Base-by-base conservation (phyloP, 371 early-diverging fungal species). In the Cokeromyces recurvatus region DNA sequence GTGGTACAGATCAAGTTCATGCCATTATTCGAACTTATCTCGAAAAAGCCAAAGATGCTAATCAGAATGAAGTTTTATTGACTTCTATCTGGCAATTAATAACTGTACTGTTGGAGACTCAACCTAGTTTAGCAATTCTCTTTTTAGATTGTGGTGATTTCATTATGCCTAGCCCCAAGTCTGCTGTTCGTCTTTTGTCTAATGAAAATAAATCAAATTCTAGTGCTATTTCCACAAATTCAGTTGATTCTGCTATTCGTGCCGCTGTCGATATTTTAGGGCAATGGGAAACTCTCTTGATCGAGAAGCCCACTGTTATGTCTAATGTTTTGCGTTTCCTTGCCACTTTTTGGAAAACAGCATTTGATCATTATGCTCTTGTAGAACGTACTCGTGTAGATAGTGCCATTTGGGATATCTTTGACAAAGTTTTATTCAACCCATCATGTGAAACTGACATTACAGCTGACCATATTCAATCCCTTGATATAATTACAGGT, bases 151-250 rank as follows among this genome's bases (percentile, higher is more conserved):
- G 74, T 45, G 66, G 68, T n/a, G 74, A 74, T 43, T 59, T 58
- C 6, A 64, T 74, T 34, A 61, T 74, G 71, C 74, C 74, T 3
- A 74, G 74, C 38, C 74, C 74, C 5, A 74, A 74, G 36, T 68
- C 74, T 6, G 66, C 74, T 6, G 55, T 56, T 36, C 78, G 81
- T 38, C 68, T 71, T 32, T 67, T 65, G 2, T 65, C 64, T 4
- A 82, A 84, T 11, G 58, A 75, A 11, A 19, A 21, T 12, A 12
- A 24, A 14, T 12, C 51, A 24, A 32, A 43, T 27, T 17, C 15
- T 11, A 39, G 47, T 15, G 23, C 42, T 15, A 35, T 46, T n/a
- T 19, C 45, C 4, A 16, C 24, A 6, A 23, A 55, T 23, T 4
- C 48, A 7, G 20, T 56, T 1, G 66, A 62, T 16, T 69, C 74